These are phyloP conservation scores for Blastosporella zonata DNA, from an alignment of 1,284 basidiomycete species.

Conservation along the genomic window DNA sequence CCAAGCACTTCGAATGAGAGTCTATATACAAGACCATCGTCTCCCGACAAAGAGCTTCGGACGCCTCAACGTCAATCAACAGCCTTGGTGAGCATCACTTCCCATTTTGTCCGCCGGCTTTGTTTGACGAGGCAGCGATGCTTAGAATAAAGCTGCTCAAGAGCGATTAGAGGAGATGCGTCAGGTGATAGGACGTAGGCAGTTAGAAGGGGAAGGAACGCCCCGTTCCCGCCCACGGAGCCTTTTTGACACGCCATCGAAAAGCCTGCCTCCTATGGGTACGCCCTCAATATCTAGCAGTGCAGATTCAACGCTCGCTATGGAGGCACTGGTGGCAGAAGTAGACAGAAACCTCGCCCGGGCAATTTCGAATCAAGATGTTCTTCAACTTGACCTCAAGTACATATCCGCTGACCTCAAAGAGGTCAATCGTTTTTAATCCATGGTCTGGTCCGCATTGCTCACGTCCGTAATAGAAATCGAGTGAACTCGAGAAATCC, in stretches of 20 bases:
- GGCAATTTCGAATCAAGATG: conserved; percentile 51
- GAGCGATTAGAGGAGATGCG: conserved; percentile 78
- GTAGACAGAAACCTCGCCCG: conserved; percentile 54
- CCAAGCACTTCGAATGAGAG: conserved; percentile 31
- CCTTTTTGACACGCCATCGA: conserved; percentile 30
- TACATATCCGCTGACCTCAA: conserved; percentile 49
- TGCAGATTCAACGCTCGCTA: conserved; percentile 28
- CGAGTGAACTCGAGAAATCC: conserved; percentile 56
- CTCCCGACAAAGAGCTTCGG: conserved; percentile 53
- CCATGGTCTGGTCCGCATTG: conserved; percentile 6
- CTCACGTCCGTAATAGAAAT: conserved; percentile 39
- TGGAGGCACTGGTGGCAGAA: conserved; percentile 55
- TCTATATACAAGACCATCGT: conserved; percentile 41
- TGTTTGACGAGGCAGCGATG: background rate
- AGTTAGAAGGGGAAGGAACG: conserved; percentile 42
- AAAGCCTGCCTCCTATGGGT: conserved; percentile 22
- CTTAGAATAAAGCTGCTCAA: conserved; percentile 68
- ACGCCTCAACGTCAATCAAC: conserved; percentile 39
- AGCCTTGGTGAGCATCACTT: conserved; percentile 37
- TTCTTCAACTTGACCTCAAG: conserved; percentile 47
- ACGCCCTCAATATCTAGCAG: conserved; percentile 20
- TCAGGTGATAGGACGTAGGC: conserved; percentile 59
- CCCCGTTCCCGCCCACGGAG: conserved; percentile 44
- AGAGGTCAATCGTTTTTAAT: conserved; percentile 42
- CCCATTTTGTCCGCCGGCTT: conserved; percentile 9